Conservation (phyloP, 176 grass and related monocot species). For the Cenchrus fungigraminus region DNA sequence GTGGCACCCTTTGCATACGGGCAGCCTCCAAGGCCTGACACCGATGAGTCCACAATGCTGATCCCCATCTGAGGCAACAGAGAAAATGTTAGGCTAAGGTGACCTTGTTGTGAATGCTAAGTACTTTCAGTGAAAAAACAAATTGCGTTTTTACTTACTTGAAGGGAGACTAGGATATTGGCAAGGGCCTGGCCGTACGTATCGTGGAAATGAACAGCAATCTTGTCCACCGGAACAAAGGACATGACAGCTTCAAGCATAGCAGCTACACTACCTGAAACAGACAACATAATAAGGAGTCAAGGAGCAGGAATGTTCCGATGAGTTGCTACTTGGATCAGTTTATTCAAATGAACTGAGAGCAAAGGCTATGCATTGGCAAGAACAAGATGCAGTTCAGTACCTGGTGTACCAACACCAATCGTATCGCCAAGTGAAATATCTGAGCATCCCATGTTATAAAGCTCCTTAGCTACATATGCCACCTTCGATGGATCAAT, state of each 20-base stretch:
- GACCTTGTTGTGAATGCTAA: not conserved
- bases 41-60: conserved; percentile 71
- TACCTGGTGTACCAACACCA: conserved; percentile 96
- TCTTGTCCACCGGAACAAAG: conserved; percentile 74
- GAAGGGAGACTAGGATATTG: conserved; percentile 84
- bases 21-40: conserved; percentile 86
- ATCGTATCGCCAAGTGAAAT: conserved; percentile 99
- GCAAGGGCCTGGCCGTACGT: conserved; percentile 90
- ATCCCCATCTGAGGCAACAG: conserved; percentile 75
- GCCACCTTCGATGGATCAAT: conserved; percentile 79
- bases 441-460: conserved; percentile 89
- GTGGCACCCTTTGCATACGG: conserved; percentile 86
- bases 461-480: conserved; percentile 83
- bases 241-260: conserved; percentile 82
- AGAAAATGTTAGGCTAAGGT: not conserved
- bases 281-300: not conserved
- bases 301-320: not conserved
- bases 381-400: not conserved
- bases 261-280: conserved; percentile 70
- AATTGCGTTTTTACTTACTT: conserved; percentile 54
- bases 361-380: not conserved
- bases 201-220: conserved; percentile 92
- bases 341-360: not conserved
- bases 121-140: not conserved
- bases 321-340: not conserved